Evolutionary conservation across 2,329 filamentous ascomycete genomes (phyloP), one percentile per base, ranked within the genome.

Genomic region (Gnomoniopsis smithogilvyi): DNA sequence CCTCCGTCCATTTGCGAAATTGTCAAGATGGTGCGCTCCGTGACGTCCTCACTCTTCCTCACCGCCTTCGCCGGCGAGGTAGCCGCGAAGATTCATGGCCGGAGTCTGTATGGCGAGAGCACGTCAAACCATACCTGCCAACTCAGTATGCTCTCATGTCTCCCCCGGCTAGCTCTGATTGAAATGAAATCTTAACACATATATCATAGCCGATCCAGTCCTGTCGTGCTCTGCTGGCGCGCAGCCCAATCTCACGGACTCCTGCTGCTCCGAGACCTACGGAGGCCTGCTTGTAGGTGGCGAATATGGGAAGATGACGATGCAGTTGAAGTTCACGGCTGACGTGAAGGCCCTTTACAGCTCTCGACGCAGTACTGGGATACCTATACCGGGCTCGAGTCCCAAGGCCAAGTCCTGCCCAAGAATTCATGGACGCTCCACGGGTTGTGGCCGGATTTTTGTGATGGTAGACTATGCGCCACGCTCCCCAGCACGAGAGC

Each of bases 301-400:
- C 43, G n/a, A 30, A 45, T n/a, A n/a, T 10, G 19, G 15, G n/a
- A 19, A 4, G n/a, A 19, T 11, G 8, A n/a, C 38, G 14, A 17
- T 47, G 24, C n/a, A 33, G n/a, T 19, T n/a, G 19, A 30, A 6
- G 4, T 45, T 19, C 10, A 21, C 4, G 15, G 21, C 30, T 54
- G 38, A 45, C 34, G 26, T 2, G 12, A 7, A 46, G 30, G 14
- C 10, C 8, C 3, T 3, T 22, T 10, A 1, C n/a, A 77, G 65
- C 74, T 89, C 2, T 75, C 74, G 58, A 89, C 86, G 0, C 85
- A 88, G 63, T 86, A 84, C 70, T 89, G 86, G 86, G 74, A 79
- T 64, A 84, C 82, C 0, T 85, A 85, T 67, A 88, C 86, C 0
- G 85, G 85, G 2, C 75, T 78, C 34, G 85, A 88, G 67, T 67